These are phyloP conservation scores for Sporothrix sp. DNA, from an alignment of 2,329 filamentous ascomycete species.

Conservation along the genomic window DNA sequence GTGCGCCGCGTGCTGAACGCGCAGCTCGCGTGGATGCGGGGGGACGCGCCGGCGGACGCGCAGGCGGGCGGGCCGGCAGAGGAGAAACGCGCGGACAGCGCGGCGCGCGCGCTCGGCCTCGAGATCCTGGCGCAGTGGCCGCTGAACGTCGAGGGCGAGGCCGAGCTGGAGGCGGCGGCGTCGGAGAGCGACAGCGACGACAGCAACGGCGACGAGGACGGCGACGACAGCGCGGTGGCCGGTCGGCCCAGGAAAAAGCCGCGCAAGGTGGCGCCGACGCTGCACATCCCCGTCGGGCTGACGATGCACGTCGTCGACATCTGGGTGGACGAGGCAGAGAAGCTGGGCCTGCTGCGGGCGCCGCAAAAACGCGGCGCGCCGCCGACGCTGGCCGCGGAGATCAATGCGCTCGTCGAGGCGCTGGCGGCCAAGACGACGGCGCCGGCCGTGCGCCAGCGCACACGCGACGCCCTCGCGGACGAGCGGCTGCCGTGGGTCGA, in stretches of 20 bases:
- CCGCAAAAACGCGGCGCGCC: neutral
- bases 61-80: neutral
- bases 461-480: conserved; percentile 62
- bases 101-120: conserved; percentile 31
- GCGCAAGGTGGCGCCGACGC: conserved; percentile 24
- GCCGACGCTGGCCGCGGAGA: conserved; percentile 35
- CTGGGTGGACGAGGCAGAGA: conserved; percentile 55
- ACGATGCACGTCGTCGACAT: conserved; percentile 82
- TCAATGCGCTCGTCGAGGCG: conserved; percentile 47
- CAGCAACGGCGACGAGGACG: conserved; percentile 25
- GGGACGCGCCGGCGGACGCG: conserved; percentile 17
- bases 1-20: conserved; percentile 68
- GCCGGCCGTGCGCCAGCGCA: conserved; percentile 62
- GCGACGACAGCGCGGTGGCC: conserved; percentile 35
- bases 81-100: conserved; percentile 14
- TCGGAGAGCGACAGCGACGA: conserved; percentile 27
- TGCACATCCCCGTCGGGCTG: conserved; percentile 64
- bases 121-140: conserved; percentile 32
- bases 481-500: conserved; percentile 59
- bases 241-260: conserved; percentile 19
- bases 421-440: conserved; percentile 49
- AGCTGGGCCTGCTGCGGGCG: conserved; percentile 29
- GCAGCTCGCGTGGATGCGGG: conserved; percentile 45
- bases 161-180: conserved; percentile 26
- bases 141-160: conserved; percentile 26